Conservation (phyloP, 1,139 yeast species). For the Suhomyces yuchorum region DNA sequence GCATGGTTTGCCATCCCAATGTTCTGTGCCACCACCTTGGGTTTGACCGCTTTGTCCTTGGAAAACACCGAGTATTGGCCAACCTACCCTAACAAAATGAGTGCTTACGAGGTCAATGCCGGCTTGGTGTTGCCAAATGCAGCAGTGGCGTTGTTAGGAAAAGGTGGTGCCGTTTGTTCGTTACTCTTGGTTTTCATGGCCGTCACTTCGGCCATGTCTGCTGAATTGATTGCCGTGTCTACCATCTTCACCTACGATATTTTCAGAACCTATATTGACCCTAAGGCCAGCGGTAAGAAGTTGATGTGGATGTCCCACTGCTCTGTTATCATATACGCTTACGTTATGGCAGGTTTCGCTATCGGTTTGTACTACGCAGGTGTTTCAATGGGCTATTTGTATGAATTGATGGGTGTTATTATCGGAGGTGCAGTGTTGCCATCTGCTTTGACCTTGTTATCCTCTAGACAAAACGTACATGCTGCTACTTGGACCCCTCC, state of each 20-base stretch:
- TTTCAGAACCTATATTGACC: constrained; percentile 77
- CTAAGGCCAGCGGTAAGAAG: constrained; percentile 70
- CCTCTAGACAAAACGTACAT: constrained; percentile 61
- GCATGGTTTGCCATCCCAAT: constrained; percentile 93
- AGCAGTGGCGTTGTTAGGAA: constrained; percentile 81
- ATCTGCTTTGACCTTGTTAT: constrained; percentile 68
- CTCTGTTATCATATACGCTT: constrained; percentile 64
- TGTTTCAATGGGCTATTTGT: constrained; percentile 82
- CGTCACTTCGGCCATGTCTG: constrained; percentile 78
- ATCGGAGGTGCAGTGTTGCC: constrained; percentile 88
- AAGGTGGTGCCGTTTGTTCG: constrained; percentile 83
- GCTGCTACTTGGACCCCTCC: constrained; percentile 67
- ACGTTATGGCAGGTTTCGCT: constrained; percentile 78
- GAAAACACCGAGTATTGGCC: constrained; percentile 74
- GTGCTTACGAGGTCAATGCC: constrained; percentile 68
- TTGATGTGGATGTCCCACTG: constrained; percentile 69
- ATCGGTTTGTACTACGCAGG: constrained; percentile 81
- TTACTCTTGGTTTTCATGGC: constrained; percentile 81
- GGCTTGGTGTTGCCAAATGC: constrained; percentile 88
- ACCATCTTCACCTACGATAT: constrained; percentile 83
- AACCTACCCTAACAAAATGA: constrained; percentile 67
- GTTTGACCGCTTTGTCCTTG: constrained; percentile 73
- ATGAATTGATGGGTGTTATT: constrained; percentile 84
- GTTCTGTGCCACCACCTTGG: constrained; percentile 80
- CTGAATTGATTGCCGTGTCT: constrained; percentile 85